A percentile compares a stretch with the other conserved stretches of the same genome.
Evolutionary conservation across 495 filamentous ascomycete genomes (phyloP).

Genomic region (Cercophora sp.): DNA sequence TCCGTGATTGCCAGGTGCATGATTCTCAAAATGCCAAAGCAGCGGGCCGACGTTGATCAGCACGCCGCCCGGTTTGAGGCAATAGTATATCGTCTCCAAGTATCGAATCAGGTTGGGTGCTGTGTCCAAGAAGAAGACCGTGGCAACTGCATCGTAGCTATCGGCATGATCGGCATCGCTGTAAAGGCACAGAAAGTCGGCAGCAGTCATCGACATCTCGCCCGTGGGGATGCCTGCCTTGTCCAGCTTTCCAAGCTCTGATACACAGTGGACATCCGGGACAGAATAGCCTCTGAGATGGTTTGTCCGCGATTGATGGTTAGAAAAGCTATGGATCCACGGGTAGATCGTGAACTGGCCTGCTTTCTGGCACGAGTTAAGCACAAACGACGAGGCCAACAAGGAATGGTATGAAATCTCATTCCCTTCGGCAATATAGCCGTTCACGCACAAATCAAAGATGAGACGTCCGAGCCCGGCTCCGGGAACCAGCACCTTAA

Average conservation of each 20-base stretch:
- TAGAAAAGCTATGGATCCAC: slow-evolving; percentile 77
- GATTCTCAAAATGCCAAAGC: slow-evolving; percentile 80
- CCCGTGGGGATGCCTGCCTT: slow-evolving; percentile 31
- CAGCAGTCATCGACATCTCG: slow-evolving; percentile 80
- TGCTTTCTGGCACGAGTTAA: slow-evolving; percentile 57
- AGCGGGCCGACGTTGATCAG: slow-evolving; percentile 90
- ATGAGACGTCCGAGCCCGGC: slow-evolving; percentile 85
- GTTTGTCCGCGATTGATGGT: slow-evolving; percentile 63
- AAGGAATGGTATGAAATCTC: slow-evolving; percentile 95
- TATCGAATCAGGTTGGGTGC: slow-evolving; percentile 89
- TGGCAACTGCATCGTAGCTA: slow-evolving; percentile 75
- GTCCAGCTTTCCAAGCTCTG: slow-evolving; percentile 38
- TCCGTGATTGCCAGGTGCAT: slow-evolving; percentile 41
- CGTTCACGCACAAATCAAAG: slow-evolving; percentile 74
- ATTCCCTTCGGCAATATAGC: slow-evolving; percentile 80
- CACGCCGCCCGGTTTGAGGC: slow-evolving; percentile 71
- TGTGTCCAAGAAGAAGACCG: slow-evolving; percentile 95
- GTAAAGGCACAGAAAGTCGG: slow-evolving; percentile 80
- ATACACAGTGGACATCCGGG: slow-evolving; percentile 72
- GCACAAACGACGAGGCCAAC: slow-evolving; percentile 77
- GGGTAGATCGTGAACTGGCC: slow-evolving; percentile 66
- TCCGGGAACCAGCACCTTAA: slow-evolving; percentile 80
- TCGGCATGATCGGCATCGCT: slow-evolving; percentile 51
- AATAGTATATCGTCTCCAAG: slow-evolving; percentile 73
- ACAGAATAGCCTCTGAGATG: slow-evolving; percentile 67